Evolutionary conservation across 1,139 yeast species (phyloP), one percentile per base, ranked within the genome.

Genomic region (Pichia kudriavzevii): DNA sequence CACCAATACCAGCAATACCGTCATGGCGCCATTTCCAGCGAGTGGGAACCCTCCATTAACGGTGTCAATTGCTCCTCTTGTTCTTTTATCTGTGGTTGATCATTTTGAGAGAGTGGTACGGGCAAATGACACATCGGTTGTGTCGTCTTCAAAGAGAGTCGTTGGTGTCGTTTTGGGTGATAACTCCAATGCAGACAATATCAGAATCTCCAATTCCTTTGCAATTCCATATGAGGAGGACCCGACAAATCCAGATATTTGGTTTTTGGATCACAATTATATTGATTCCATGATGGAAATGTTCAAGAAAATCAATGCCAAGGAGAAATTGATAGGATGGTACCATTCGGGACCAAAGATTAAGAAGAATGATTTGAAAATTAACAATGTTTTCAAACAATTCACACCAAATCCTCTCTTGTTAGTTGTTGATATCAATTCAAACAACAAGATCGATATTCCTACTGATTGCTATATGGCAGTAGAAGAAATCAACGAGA

Each of bases 181-280:
- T 50, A 73, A 69, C 11, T 26, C 45, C 39, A 63, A 82, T 24
- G 22, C 31, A 10, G 20, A 28, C 12, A 23, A 27, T 4, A 71
- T 79, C 28, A 67, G 69, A 41, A 88, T 88, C 4, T 72, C 88
- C 32, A 81, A 81, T 53, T 78, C 85, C 7, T 81, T 79, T 61
- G 94, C 93, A 9, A 75, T 82, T 41, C 99, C 99, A 1, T 93
- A 91, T 55, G 98, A 93, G 60, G 99, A 93, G 58, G 98, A 91
- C 55, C 95, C 82, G 36, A 81, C 78, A 60, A 83, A 85, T 58
- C 74, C 94, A 3, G 77, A 77, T n/a, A 96, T 93, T 31, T 93
- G 98, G 97, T 93, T 91, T 54, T 67, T 93, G 53, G 98, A 93
- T 57, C 98, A 93, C 62, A 91, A 93, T 57, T 93, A 79, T 57